These are phyloP conservation scores for Ziziphus jujuba DNA, from an alignment of 306 rosid genomes.

Conservation along the genomic window DNA sequence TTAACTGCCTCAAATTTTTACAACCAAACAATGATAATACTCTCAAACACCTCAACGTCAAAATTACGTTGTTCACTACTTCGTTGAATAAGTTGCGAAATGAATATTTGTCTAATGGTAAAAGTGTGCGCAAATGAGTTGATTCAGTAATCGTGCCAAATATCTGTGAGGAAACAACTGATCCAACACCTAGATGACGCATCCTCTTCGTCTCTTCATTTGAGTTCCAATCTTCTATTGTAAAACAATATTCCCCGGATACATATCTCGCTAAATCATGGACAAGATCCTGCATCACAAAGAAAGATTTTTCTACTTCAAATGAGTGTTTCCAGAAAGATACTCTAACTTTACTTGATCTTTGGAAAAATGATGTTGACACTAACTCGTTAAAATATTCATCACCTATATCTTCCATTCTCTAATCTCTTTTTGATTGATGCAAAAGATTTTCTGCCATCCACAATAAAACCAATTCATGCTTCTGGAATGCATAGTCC, in stretches of 20 bases:
- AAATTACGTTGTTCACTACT: too few relatives aligned
- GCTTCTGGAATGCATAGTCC: background rate
- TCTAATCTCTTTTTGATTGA: background rate
- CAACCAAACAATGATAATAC: background rate
- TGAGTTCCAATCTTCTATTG: background rate
- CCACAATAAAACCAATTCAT: conserved; percentile 8
- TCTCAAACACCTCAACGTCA: background rate
- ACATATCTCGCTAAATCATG: background rate
- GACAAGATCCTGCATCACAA: conserved; percentile 17
- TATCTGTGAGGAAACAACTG: accelerated
- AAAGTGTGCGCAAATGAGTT: too few relatives aligned
- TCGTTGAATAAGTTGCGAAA: too few relatives aligned
- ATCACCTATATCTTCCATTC: conserved; percentile 1
- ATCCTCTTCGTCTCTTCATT: background rate
- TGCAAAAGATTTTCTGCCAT: conserved; percentile 21
- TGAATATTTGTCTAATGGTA: too few relatives aligned
- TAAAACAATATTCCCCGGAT: background rate
- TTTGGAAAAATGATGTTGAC: conserved; percentile 15
- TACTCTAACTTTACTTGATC: background rate
- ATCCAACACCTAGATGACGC: background rate
- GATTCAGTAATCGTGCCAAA: background rate
- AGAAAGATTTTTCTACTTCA: background rate
- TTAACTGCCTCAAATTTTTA: background rate
- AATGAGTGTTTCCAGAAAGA: too few relatives aligned
- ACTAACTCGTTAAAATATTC: background rate